phyloP scores from a whole-genome alignment of 2,329 filamentous ascomycete genomes.

The Xylaria sp. region DNA sequence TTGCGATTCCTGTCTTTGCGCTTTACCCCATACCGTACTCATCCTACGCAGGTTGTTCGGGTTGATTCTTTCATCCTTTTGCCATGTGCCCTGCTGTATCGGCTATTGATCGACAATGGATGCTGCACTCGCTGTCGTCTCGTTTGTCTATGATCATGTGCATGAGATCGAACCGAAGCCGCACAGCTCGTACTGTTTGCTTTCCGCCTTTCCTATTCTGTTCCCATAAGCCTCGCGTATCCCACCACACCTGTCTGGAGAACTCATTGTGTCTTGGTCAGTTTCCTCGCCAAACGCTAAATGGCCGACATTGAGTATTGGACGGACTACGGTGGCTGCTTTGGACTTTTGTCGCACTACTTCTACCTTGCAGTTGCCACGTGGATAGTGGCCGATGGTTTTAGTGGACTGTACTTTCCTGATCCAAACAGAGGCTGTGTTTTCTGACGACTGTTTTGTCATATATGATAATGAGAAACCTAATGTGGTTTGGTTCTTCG shows the following conservation, averaged over 20 bases:
- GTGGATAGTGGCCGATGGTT: not conserved
- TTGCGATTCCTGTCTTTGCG: not conserved
- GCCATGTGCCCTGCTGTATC: not conserved
- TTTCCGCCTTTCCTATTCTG: not conserved
- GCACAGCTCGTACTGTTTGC: not conserved
- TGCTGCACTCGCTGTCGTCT: not conserved
- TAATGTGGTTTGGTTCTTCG: not conserved
- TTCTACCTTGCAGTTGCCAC: not conserved
- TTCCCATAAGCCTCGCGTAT: not conserved
- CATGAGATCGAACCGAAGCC: not conserved
- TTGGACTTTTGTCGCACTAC: constrained; percentile 3
- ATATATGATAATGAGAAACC: constrained; percentile 4
- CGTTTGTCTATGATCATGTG: not conserved
- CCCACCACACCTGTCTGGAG: not conserved
- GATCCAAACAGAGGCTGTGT: not conserved
- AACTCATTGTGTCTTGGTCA: not conserved
- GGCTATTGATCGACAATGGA: not conserved
- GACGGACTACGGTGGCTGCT: not conserved
- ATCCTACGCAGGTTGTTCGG: not conserved
- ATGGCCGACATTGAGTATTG: not conserved
- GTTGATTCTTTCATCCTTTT: not conserved
- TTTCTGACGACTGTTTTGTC: not conserved
- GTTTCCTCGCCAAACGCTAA: not conserved
- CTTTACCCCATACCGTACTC: not conserved
- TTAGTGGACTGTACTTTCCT: not conserved